Conservation (phyloP, 208 protist genomes). For the Vickermania ingenoplastis region DNA sequence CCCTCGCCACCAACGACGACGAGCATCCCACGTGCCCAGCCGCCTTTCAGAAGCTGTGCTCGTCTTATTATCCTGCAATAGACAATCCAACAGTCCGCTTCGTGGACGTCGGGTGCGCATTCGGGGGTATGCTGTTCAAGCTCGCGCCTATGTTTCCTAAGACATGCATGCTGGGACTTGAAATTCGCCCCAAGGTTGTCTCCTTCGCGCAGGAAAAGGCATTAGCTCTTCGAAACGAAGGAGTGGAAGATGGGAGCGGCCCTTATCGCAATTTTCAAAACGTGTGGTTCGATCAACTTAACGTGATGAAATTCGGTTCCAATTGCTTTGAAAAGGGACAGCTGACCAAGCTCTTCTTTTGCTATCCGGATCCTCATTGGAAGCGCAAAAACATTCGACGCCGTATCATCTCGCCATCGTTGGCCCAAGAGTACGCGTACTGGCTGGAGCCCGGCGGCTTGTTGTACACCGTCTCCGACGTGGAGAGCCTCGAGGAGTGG, state of each 20-base stretch:
- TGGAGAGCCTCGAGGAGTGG: constrained; percentile 88
- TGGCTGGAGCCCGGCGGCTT: constrained; percentile 89
- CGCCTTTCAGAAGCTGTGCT: constrained; percentile 31
- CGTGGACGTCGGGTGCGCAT: constrained; percentile 97
- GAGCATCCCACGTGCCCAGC: constrained; percentile 68
- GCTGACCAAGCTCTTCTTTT: constrained; percentile 94
- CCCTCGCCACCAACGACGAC: constrained; percentile 86
- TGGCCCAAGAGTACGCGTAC: constrained; percentile 97
- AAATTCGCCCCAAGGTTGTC: constrained; percentile 94
- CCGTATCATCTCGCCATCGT: constrained; percentile 92
- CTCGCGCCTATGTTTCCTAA: constrained; percentile 89
- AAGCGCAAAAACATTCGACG: constrained; percentile 96
- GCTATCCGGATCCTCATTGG: constrained; percentile 98
- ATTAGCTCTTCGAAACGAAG: constrained; percentile 27
- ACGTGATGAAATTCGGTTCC: constrained; percentile 97
- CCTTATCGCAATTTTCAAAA: constrained; percentile 85
- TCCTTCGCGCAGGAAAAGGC: constrained; percentile 86
- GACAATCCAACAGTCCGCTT: constrained; percentile 39
- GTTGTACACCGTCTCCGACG: constrained; percentile 96
- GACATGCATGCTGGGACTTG: constrained; percentile 91
- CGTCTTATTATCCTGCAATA: constrained; percentile 32
- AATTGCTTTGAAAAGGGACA: constrained; percentile 96
- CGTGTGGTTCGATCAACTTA: constrained; percentile 91
- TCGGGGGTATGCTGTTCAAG: constrained; percentile 92
- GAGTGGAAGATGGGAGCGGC: constrained; percentile 8